A percentile compares a stretch with the other conserved stretches of the same genome.
Conservation (phyloP, 345 rosid genomes). For the Camelina hispida region DNA sequence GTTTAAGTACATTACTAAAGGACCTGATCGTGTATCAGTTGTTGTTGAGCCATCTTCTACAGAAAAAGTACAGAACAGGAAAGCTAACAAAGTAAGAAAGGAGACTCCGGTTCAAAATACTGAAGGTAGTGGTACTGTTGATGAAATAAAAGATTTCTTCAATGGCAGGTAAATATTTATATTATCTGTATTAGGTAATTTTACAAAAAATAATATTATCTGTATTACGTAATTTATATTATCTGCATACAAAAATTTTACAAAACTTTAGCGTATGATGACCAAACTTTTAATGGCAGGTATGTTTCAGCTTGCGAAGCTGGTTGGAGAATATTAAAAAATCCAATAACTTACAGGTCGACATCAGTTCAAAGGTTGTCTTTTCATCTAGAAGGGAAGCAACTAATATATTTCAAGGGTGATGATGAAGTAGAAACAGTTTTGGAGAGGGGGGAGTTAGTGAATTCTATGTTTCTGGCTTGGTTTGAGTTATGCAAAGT, state of each 20-base stretch:
- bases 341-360: background rate
- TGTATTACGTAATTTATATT: too few species aligned
- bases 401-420: background rate
- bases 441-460: background rate
- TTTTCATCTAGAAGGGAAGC: background rate
- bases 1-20: background rate
- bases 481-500: background rate
- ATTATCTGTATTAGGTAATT: too few species aligned
- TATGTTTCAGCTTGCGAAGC: background rate
- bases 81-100: too few species aligned
- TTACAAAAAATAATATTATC: too few species aligned
- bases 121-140: too few species aligned
- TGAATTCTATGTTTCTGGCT: background rate
- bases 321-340: background rate
- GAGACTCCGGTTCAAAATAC: too few species aligned
- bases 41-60: background rate
- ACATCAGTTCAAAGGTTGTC: background rate
- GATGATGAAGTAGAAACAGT: background rate
- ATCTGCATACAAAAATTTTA: too few species aligned
- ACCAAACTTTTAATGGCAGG: background rate
- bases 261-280: too few species aligned
- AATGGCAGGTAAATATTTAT: background rate
- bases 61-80: too few species aligned
- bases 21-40: background rate
- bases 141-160: background rate